phyloP scores from a whole-genome alignment of 768 basidiomycete species.

The Agrocybe praecox region DNA sequence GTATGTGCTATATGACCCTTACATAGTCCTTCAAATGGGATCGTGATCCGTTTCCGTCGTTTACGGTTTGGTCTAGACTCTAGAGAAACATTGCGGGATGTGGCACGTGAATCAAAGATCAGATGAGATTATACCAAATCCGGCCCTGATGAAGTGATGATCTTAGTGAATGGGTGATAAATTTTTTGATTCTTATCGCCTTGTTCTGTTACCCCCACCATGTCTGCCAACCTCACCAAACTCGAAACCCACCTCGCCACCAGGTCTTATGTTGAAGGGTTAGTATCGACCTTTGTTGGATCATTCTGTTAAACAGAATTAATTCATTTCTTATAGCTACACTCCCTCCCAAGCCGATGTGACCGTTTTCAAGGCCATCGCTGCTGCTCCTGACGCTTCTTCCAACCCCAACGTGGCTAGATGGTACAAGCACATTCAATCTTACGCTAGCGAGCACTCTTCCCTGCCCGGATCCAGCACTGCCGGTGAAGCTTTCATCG shows the following conservation, averaged over 20 bases:
- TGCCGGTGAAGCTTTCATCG: constrained; percentile 75
- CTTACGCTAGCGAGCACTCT: constrained; percentile 77
- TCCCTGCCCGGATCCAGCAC: constrained; percentile 85
- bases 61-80: too few species aligned
- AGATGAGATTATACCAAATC: constrained; percentile 10
- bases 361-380: constrained; percentile 82
- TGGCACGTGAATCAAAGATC: constrained; percentile 25
- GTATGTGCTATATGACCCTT: too few species aligned
- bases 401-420: constrained; percentile 75
- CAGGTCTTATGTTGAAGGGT: constrained; percentile 93
- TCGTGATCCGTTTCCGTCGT: too few species aligned
- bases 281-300: constrained; percentile 34
- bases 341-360: constrained; percentile 95
- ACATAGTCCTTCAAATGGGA: too few species aligned
- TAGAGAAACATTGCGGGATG: too few species aligned
- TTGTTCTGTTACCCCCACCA: constrained; percentile 34
- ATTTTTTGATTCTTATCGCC: constrained; percentile 12
- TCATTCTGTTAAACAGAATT: not conserved
- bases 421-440: constrained; percentile 95
- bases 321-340: constrained; percentile 56
- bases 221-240: constrained; percentile 69
- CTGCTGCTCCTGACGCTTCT: constrained; percentile 63
- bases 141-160: constrained; percentile 23
- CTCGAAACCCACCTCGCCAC: constrained; percentile 88
- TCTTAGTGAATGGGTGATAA: constrained; percentile 7